Evolutionary conservation across 2,329 filamentous ascomycete genomes (phyloP).

Genomic region (Akanthomyces lecanii): DNA sequence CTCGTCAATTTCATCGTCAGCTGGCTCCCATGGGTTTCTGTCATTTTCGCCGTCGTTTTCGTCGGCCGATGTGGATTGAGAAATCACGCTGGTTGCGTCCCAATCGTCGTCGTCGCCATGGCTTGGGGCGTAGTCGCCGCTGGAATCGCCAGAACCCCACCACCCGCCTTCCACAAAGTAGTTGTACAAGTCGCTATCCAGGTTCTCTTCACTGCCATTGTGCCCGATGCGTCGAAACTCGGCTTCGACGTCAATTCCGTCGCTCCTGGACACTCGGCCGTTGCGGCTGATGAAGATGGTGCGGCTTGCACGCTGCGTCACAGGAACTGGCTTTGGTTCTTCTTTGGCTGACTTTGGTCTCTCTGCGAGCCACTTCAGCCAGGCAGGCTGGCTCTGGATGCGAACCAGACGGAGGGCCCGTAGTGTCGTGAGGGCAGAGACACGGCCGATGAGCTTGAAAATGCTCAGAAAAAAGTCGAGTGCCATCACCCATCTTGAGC

Average conservation of each 20-base stretch:
- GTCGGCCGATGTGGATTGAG: constrained; percentile 36
- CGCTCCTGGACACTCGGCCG: constrained; percentile 52
- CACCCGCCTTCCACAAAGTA: constrained; percentile 83
- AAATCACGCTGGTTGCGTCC: constrained; percentile 79
- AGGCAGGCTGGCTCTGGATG: constrained; percentile 35
- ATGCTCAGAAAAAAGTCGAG: constrained; percentile 75
- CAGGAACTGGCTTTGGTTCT: constrained; percentile 11
- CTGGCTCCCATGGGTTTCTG: constrained; percentile 28
- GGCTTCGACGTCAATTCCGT: constrained; percentile 73
- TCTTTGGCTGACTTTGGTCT: constrained; percentile 30
- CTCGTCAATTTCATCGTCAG: constrained; percentile 45
- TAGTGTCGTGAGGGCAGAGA: constrained; percentile 29
- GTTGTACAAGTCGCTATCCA: constrained; percentile 72
- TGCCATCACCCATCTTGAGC: constrained; percentile 72
- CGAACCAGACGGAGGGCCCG: constrained; percentile 57
- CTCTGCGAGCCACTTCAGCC: constrained; percentile 54
- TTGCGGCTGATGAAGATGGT: constrained; percentile 37
- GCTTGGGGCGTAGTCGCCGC: constrained; percentile 67
- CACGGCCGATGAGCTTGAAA: constrained; percentile 38
- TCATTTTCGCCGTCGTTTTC: constrained; percentile 29
- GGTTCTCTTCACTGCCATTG: constrained; percentile 54
- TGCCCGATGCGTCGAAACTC: constrained; percentile 61
- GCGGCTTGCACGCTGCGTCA: constrained; percentile 14
- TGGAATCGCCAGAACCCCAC: constrained; percentile 79
- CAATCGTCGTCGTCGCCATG: constrained; percentile 51